phyloP scores from a whole-genome alignment of 2,329 filamentous ascomycete species.

The Pestalotiopsis sp. region DNA sequence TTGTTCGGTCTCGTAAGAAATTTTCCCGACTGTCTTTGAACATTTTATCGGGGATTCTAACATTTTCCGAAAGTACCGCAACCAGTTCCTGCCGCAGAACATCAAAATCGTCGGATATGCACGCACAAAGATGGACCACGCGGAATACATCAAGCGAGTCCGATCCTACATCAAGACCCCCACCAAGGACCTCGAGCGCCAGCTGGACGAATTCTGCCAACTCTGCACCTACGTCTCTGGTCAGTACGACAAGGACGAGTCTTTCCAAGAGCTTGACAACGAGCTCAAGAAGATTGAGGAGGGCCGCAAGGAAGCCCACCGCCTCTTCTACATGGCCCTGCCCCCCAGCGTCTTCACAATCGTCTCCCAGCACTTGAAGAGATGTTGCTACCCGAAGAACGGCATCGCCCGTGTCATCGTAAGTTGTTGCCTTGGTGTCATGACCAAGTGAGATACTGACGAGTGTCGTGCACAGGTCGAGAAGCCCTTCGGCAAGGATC shows the following conservation, averaged over 20 bases:
- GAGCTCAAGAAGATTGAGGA: slow-evolving; percentile 86
- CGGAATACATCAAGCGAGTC: slow-evolving; percentile 91
- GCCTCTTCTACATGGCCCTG: slow-evolving; percentile 98
- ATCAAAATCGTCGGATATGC: slow-evolving; percentile 98
- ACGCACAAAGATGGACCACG: slow-evolving; percentile 98
- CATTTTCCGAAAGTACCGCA: slow-evolving; percentile 72
- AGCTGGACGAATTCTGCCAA: slow-evolving; percentile 84
- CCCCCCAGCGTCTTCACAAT: slow-evolving; percentile 97
- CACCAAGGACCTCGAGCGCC: slow-evolving; percentile 95
- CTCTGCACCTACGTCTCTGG: slow-evolving; percentile 94
- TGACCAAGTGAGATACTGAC: neutral
- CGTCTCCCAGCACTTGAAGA: slow-evolving; percentile 95
- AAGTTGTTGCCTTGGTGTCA: slow-evolving; percentile 35
- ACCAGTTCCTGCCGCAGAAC: slow-evolving; percentile 97
- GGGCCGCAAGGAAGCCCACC: slow-evolving; percentile 78
- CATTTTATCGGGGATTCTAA: neutral
- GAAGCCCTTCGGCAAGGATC: slow-evolving; percentile 98
- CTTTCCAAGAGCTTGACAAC: slow-evolving; percentile 81
- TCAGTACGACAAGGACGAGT: slow-evolving; percentile 96
- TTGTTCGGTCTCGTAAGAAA: slow-evolving; percentile 91
- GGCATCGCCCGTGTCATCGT: slow-evolving; percentile 95
- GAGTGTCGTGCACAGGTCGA: slow-evolving; percentile 66
- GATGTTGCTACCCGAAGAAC: slow-evolving; percentile 89
- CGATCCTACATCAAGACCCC: slow-evolving; percentile 99
- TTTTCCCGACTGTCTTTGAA: neutral